These are phyloP conservation scores for Ophiosphaerella herpotricha DNA, from an alignment of 2,329 filamentous ascomycete genomes.

Conservation along the genomic window DNA sequence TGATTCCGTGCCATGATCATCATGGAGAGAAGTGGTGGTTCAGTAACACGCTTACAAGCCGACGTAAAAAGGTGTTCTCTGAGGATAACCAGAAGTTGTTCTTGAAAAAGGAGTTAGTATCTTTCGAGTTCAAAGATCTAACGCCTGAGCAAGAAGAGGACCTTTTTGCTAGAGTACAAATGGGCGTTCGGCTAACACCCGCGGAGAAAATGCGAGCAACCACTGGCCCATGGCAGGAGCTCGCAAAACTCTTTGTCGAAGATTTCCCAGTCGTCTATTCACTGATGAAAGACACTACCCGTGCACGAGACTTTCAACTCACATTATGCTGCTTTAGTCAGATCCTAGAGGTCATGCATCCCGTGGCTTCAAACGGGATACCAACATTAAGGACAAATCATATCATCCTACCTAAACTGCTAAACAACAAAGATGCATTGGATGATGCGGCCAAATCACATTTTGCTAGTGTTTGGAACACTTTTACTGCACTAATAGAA, in stretches of 20 bases:
- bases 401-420: conserved; percentile 25
- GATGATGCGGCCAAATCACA: conserved; percentile 39
- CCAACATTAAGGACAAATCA: conserved; percentile 31
- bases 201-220: conserved; percentile 55
- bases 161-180: conserved; percentile 54
- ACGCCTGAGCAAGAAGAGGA: conserved; percentile 52
- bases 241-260: conserved; percentile 49
- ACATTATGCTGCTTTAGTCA: conserved; percentile 43
- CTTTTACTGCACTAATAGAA: conserved; percentile 32
- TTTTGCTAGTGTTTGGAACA: conserved; percentile 40
- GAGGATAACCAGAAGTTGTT: conserved; percentile 46
- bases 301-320: conserved; percentile 42
- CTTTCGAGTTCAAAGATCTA: conserved; percentile 51
- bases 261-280: conserved; percentile 48
- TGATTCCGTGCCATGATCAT: conserved; percentile 51
- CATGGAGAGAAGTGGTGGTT: conserved; percentile 50
- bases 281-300: conserved; percentile 33
- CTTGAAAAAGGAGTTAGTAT: conserved; percentile 47
- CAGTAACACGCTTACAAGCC: conserved; percentile 9
- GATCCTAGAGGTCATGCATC: conserved; percentile 42
- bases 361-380: conserved; percentile 24
- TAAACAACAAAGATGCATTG: conserved; percentile 30
- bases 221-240: conserved; percentile 52
- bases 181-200: conserved; percentile 50
- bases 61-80: conserved; percentile 41